These are phyloP conservation scores for Diplotaxis tenuifolia DNA, from an alignment of 345 rosid genomes.

Conservation along the genomic window DNA sequence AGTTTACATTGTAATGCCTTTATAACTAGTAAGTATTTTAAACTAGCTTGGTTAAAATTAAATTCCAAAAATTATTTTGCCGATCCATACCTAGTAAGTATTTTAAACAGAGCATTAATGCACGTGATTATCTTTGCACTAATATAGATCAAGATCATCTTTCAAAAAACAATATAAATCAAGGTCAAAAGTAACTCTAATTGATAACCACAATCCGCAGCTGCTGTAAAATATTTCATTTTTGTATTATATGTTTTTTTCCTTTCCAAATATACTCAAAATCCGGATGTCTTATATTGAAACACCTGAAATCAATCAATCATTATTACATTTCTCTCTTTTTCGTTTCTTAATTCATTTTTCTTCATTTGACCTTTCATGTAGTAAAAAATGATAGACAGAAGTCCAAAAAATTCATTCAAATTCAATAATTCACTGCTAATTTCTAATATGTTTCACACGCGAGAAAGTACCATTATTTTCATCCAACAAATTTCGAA, in stretches of 20 bases:
- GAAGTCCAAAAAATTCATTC: not conserved
- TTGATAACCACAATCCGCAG: not conserved
- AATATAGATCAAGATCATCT: too few relatives aligned
- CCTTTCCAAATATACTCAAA: not conserved
- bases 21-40: too few relatives aligned
- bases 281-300: not conserved
- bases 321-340: not conserved
- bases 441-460: not conserved
- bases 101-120: not conserved
- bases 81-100: not conserved
- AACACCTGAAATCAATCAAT: not conserved
- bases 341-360: not conserved
- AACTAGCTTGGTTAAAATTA: too few relatives aligned
- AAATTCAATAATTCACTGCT: not conserved
- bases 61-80: not conserved
- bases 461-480: not conserved
- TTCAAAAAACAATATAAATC: too few relatives aligned
- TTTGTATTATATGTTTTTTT: not conserved
- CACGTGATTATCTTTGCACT: not conserved
- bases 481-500: not conserved
- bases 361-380: not conserved
- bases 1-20: too few relatives aligned
- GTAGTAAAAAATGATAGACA: not conserved
- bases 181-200: not conserved
- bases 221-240: not conserved